These are phyloP conservation scores for Theobroma grandiflorum DNA, from an alignment of 441 rosid species.

Conservation along the genomic window DNA sequence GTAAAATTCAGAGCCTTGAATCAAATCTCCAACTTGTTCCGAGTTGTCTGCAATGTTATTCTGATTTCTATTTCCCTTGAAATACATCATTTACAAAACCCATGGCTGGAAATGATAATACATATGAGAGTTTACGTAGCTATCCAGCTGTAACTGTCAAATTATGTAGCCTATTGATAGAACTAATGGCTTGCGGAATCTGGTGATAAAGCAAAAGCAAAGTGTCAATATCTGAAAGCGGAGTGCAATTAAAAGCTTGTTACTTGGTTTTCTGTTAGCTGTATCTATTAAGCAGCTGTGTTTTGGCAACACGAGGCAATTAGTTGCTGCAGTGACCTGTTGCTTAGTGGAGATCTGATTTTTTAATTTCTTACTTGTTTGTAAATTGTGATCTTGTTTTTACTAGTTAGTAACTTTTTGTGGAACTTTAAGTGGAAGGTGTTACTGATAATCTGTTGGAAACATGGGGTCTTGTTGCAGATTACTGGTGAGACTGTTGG, in stretches of 20 bases:
- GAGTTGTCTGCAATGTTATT: conserved; percentile 20
- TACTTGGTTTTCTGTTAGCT: neutral
- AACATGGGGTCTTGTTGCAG: conserved; percentile 36
- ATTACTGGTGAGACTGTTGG: conserved; percentile 72
- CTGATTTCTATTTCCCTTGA: neutral
- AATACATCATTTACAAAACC: neutral
- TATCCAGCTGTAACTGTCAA: neutral
- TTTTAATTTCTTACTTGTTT: neutral
- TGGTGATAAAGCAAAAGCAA: neutral
- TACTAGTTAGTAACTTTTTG: neutral
- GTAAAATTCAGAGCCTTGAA: conserved; percentile 32
- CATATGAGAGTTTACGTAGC: neutral
- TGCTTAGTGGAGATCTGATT: neutral
- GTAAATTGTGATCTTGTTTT: neutral
- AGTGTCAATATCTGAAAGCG: neutral
- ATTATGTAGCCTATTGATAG: neutral
- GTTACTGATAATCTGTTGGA: neutral
- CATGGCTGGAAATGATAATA: neutral
- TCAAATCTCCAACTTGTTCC: conserved; percentile 8
- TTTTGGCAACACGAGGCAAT: neutral
- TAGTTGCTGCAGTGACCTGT: neutral
- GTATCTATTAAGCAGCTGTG: neutral
- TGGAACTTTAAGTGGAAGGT: conserved; percentile 7
- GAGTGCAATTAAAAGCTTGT: neutral
- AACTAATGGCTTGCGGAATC: neutral